Conservation (phyloP, 768 basidiomycete species). For the Myochromella boudieri region DNA sequence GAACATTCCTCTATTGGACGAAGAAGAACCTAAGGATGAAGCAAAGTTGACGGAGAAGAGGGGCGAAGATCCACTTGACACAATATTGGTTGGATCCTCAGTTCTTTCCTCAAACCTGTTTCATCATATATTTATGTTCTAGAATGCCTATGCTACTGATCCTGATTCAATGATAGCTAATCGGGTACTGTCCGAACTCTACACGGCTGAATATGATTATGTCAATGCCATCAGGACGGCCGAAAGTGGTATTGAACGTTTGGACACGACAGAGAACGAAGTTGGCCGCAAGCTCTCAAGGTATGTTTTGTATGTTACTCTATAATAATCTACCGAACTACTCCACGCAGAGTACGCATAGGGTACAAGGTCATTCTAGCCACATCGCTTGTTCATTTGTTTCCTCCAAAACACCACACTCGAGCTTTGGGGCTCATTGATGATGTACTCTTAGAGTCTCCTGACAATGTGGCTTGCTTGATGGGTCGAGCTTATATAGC, state of each 20-base stretch:
- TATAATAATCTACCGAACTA: neutral
- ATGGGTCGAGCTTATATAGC: conserved; percentile 77
- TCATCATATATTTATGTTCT: neutral
- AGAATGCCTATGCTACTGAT: conserved; percentile 56
- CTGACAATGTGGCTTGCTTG: conserved; percentile 62
- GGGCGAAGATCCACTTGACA: conserved; percentile 58
- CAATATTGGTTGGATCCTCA: conserved; percentile 54
- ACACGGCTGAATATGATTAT: conserved; percentile 71
- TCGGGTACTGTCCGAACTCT: conserved; percentile 64
- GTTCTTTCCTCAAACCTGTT: too few species aligned
- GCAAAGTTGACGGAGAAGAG: conserved; percentile 26
- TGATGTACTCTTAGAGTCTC: conserved; percentile 62
- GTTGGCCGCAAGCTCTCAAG: conserved; percentile 52
- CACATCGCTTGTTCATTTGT: conserved; percentile 79
- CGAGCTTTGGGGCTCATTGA: conserved; percentile 76
- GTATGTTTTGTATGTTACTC: conserved; percentile 32
- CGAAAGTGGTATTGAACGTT: conserved; percentile 64
- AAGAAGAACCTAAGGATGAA: conserved; percentile 41
- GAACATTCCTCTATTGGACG: conserved; percentile 37
- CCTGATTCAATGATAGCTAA: conserved; percentile 65
- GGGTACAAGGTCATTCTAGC: conserved; percentile 73
- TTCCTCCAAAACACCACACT: conserved; percentile 86
- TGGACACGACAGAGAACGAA: conserved; percentile 54
- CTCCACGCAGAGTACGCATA: conserved; percentile 50
- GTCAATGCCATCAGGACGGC: conserved; percentile 68